Evolutionary conservation across 805 yeast genomes (phyloP).

Genomic region (Saccharomycopsis babjevae): DNA sequence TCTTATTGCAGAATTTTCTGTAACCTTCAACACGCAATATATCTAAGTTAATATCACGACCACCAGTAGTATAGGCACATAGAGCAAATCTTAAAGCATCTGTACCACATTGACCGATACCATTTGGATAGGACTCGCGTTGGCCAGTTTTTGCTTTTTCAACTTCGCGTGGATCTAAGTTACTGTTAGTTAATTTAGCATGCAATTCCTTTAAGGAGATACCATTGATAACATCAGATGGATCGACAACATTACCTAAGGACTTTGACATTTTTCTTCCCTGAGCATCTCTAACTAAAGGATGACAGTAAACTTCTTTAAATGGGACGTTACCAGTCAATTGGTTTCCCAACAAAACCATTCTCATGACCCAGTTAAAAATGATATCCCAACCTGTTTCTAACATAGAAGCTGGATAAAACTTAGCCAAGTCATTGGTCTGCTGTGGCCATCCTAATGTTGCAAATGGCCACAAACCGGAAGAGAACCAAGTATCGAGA

Average conservation of each 20-base stretch:
- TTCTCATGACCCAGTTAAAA: constrained; percentile 98
- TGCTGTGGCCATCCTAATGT: constrained; percentile 93
- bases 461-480: constrained; percentile 96
- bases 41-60: constrained; percentile 94
- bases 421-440: constrained; percentile 61
- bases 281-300: constrained; percentile 97
- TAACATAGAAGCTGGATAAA: constrained; percentile 85
- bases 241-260: constrained; percentile 93
- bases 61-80: constrained; percentile 98
- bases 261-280: constrained; percentile 99
- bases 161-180: constrained; percentile 81
- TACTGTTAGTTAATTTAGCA: constrained; percentile 67
- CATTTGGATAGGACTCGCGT: constrained; percentile 81
- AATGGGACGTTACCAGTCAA: constrained; percentile 88
- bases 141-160: constrained; percentile 85
- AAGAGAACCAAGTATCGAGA: constrained; percentile 96
- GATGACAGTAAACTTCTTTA: constrained; percentile 95
- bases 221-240: constrained; percentile 88
- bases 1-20: constrained; percentile 98
- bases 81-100: constrained; percentile 97
- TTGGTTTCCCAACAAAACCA: constrained; percentile 86
- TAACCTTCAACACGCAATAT: constrained; percentile 96
- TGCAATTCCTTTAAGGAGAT: constrained; percentile 71
- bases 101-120: constrained; percentile 99
- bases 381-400: constrained; percentile 99